Evolutionary conservation across 208 protist species (phyloP).

Genomic region (Trypanosoma avium): DNA sequence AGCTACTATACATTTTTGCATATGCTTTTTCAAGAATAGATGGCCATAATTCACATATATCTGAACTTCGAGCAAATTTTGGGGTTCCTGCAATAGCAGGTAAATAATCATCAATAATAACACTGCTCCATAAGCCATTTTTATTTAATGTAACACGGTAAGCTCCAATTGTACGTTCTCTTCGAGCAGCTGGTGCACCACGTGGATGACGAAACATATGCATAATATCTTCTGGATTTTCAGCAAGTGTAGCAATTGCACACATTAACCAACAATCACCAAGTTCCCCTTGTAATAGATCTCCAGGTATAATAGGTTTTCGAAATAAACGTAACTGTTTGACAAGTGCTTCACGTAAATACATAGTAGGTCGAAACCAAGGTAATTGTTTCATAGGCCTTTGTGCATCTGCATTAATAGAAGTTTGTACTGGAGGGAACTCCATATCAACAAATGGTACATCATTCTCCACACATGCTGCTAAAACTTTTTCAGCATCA

Average conservation of each 20-base stretch:
- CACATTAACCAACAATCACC: constrained; percentile 88
- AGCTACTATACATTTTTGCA: constrained; percentile 87
- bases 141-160: constrained; percentile 91
- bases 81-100: constrained; percentile 53
- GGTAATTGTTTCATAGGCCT: constrained; percentile 52
- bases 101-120: constrained; percentile 89
- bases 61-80: constrained; percentile 58
- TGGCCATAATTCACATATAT: constrained; percentile 86
- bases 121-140: constrained; percentile 82
- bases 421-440: constrained; percentile 66
- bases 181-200: constrained; percentile 36
- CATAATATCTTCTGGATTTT: constrained; percentile 51
- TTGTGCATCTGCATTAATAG: constrained; percentile 40
- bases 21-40: constrained; percentile 90
- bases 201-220: constrained; percentile 73
- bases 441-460: constrained; percentile 77
- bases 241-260: constrained; percentile 62
- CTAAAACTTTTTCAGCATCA: constrained; percentile 44
- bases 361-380: constrained; percentile 76
- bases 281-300: constrained; percentile 67
- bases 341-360: constrained; percentile 31
- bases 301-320: constrained; percentile 51
- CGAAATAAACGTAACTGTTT: constrained; percentile 83
- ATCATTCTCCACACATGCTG: constrained; percentile 49
- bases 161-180: constrained; percentile 65